These are phyloP conservation scores for Mortierella polycephala DNA, from an alignment of 371 early-diverging fungal genomes.

Conservation along the genomic window DNA sequence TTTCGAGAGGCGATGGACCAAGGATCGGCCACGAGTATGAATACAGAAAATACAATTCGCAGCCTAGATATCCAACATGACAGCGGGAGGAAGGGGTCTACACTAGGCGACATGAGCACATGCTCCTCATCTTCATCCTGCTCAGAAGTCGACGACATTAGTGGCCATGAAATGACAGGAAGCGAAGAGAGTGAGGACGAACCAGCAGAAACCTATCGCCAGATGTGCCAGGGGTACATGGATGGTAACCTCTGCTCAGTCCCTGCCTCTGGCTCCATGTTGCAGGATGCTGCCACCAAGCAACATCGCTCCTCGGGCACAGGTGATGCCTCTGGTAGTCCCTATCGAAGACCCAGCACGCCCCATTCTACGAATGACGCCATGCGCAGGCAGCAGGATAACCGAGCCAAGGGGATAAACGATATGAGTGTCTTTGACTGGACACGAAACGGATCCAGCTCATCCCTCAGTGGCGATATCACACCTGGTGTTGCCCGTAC, in stretches of 20 bases:
- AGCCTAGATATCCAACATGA: neutral
- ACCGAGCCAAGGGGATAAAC: neutral
- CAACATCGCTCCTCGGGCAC: too few species aligned
- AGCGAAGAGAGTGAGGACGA: too few species aligned
- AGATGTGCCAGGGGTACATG: too few species aligned
- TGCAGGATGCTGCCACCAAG: too few species aligned
- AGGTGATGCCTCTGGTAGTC: neutral
- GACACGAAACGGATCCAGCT: conserved; percentile 33
- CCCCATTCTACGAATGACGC: neutral
- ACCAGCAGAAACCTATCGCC: too few species aligned
- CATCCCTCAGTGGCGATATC: conserved; percentile 9
- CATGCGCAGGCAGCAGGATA: neutral
- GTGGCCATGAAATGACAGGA: too few species aligned
- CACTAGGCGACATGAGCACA: too few species aligned
- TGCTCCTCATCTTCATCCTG: too few species aligned
- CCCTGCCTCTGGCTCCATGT: too few species aligned
- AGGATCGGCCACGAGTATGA: neutral
- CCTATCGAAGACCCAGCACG: neutral
- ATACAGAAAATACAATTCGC: neutral
- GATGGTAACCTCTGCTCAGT: too few species aligned
- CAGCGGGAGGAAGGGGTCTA: neutral
- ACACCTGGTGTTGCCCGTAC: conserved; percentile 14
- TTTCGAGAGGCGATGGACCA: conserved; percentile 11
- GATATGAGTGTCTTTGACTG: conserved; percentile 6
- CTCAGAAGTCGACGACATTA: too few species aligned